These are phyloP conservation scores for Salvia sclarea DNA, from an alignment of 305 asterid species.

Conservation along the genomic window DNA sequence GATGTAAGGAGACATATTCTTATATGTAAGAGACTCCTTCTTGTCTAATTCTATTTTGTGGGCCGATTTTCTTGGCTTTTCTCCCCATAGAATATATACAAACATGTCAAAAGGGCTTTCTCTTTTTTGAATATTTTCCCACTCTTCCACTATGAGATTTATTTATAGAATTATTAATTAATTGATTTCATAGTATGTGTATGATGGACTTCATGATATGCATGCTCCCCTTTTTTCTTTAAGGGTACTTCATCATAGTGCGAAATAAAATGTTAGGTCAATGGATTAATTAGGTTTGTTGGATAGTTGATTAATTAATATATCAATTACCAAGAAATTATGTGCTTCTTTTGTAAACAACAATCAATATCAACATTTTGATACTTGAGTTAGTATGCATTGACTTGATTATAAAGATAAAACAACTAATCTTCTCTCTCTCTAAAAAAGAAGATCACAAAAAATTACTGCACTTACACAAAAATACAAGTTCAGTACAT, in stretches of 20 bases:
- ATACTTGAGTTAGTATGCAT: too few species aligned
- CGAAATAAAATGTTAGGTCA: neutral
- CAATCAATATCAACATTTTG: neutral
- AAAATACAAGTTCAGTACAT: too few species aligned
- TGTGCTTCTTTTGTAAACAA: neutral
- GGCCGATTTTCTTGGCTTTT: constrained; percentile 18
- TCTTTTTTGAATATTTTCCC: constrained; percentile 30
- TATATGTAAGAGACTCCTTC: constrained; percentile 25
- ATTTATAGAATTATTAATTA: neutral
- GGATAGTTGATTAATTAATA: neutral
- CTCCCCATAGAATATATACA: neutral
- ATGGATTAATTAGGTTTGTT: neutral
- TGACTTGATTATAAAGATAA: too few species aligned
- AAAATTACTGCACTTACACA: too few species aligned
- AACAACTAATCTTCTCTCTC: too few species aligned
- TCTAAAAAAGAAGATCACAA: too few species aligned
- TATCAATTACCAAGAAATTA: neutral
- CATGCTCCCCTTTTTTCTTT: too few species aligned
- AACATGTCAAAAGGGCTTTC: constrained; percentile 16
- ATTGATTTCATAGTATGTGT: neutral
- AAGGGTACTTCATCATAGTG: too few species aligned
- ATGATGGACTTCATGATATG: neutral
- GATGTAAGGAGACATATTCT: constrained; percentile 42
- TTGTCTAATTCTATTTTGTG: constrained; percentile 32
- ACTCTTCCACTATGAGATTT: neutral